phyloP scores from a whole-genome alignment of 495 filamentous ascomycete species.

The Aspergillus conjunctus region DNA sequence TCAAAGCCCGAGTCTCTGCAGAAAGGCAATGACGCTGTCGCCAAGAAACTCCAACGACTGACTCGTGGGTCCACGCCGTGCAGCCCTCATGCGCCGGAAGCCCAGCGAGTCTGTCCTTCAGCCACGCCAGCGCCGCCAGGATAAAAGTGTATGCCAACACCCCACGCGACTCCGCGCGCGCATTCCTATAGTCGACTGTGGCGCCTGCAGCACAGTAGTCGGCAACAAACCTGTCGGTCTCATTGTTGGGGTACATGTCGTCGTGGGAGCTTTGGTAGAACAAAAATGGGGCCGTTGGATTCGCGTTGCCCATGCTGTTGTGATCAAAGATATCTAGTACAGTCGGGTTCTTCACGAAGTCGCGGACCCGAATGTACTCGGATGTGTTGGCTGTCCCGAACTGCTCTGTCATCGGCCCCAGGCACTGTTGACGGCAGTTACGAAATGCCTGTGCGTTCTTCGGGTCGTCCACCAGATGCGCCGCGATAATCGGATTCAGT shows the following conservation, averaged over 20 bases:
- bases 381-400: slow-evolving; percentile 3
- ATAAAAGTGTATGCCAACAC: not conserved
- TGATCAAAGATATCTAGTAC: not conserved
- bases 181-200: not conserved
- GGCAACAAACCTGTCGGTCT: not conserved
- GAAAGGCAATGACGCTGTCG: not conserved
- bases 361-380: not conserved
- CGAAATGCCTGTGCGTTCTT: not conserved
- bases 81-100: not conserved
- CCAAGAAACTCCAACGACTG: not conserved
- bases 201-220: not conserved
- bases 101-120: not conserved
- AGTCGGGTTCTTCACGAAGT: not conserved
- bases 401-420: not conserved
- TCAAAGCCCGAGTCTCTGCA: not conserved
- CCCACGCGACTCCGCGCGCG: not conserved
- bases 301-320: not conserved
- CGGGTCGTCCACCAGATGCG: not conserved
- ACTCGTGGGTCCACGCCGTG: not conserved
- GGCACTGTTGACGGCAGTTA: not conserved
- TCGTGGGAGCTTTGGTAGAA: slow-evolving; percentile 3
- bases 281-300: not conserved
- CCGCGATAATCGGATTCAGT: too few relatives aligned
- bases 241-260: not conserved
- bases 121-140: not conserved